Base-by-base conservation (phyloP, 1,284 basidiomycete genomes). In the Cryptococcus sp. region DNA sequence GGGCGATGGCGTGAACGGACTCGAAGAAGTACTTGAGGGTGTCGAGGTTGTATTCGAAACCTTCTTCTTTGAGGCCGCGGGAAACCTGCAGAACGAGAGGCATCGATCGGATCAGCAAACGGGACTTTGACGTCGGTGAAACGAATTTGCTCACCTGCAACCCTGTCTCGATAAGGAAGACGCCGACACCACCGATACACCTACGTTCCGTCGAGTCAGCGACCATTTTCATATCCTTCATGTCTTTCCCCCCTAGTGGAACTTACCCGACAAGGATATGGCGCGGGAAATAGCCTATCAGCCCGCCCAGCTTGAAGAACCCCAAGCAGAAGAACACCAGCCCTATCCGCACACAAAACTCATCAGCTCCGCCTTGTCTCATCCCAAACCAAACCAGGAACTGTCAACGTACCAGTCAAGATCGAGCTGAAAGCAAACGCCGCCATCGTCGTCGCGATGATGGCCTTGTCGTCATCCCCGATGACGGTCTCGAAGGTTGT, bases 261-360 rank as follows among this genome's bases (percentile, higher is more conserved):
- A 53, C 82, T 61, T 66, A 88, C 81, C 92, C 92, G 12, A 96
- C 89, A 9, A 95, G 82, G 70, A 98, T 97, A 73, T 97, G 94
- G 8, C 95, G 82, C 12, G 95, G 95, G 78, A 98, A 98, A 79
- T 98, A 98, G 0, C 94, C 93, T 54, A 97, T 88, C 35, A 98
- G 77, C 4, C 85, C 82, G 4, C 95, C 95, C 7, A 98, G 81
- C 28, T 85, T 85, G 57, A 96, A 83, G 12, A 83, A 83, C 16
- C 95, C 95, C n/a, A 96, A 82, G 12, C 87, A 70, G 70, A 92
- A 86, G 77, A 96, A 96, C 0, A 89, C 82, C n/a, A 91, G 68
- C 33, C 87, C 87, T 87, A 56, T 4, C 46, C n/a, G n/a, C 8
- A 28, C n/a, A 23, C 21, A 38, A 28, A 6, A 18, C 20, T 66